Percentiles rank a stretch among this genome's conserved stretches.
Conservation (phyloP, 192 early-diverging fungal species). For the Coemansia sp. region DNA sequence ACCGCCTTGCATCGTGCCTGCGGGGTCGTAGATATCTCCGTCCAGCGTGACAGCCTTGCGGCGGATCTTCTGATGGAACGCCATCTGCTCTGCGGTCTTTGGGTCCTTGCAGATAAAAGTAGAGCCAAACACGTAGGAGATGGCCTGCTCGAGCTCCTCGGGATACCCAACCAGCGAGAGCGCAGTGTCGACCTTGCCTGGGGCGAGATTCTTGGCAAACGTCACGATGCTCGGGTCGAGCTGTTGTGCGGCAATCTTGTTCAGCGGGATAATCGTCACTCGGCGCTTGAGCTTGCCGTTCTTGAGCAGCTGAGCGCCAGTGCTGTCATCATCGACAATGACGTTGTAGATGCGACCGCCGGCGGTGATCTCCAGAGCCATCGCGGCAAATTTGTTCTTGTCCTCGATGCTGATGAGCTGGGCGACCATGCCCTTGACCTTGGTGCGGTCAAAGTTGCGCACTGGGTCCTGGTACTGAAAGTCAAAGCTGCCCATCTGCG, state of each 20-base stretch:
- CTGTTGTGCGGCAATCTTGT: constrained; percentile 73
- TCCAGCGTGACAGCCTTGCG: constrained; percentile 93
- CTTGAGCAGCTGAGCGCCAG: constrained; percentile 78
- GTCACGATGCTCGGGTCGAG: constrained; percentile 41
- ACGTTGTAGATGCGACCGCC: constrained; percentile 93
- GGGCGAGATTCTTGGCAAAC: constrained; percentile 78
- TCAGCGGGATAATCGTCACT: constrained; percentile 93
- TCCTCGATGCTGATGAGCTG: constrained; percentile 79
- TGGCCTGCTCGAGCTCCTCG: constrained; percentile 75
- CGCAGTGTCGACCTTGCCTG: constrained; percentile 87
- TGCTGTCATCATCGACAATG: constrained; percentile 85
- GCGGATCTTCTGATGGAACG: constrained; percentile 83
- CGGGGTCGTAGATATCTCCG: constrained; percentile 96
- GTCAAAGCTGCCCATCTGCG: constrained; percentile 62
- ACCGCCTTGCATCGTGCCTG: constrained; percentile 91
- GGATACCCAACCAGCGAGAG: constrained; percentile 81
- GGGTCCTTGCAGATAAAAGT: constrained; percentile 89
- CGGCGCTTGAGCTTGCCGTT: constrained; percentile 73
- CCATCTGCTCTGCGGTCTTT: constrained; percentile 78
- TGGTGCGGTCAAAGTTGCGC: constrained; percentile 82
- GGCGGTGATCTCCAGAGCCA: constrained; percentile 94
- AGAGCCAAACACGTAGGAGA: constrained; percentile 92
- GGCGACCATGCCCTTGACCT: constrained; percentile 93
- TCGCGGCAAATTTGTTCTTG: constrained; percentile 62
- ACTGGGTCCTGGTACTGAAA: constrained; percentile 84